Conservation (phyloP, 2,329 filamentous ascomycete genomes). For the Ceratocystis colombiana region DNA sequence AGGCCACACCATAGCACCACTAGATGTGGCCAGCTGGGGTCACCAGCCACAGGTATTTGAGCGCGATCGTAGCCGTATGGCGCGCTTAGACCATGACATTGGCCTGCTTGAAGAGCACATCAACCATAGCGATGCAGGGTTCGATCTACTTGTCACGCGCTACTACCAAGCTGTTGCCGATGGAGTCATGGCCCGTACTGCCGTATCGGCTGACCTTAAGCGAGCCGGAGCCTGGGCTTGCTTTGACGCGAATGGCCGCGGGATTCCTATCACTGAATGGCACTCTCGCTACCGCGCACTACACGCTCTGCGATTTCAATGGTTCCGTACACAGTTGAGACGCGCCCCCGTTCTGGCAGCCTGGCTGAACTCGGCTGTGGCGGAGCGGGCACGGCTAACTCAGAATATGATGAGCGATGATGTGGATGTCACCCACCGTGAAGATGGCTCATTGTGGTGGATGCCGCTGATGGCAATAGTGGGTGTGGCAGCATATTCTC, state of each 20-base stretch:
- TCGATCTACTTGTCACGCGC: constrained; percentile 27
- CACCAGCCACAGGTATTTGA: constrained; percentile 11
- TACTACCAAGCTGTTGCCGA: constrained; percentile 29
- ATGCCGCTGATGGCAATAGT: constrained; percentile 19
- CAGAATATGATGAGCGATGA: constrained; percentile 5
- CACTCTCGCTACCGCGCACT: constrained; percentile 28
- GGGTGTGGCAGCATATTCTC: background rate
- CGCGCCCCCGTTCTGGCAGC: constrained; percentile 1
- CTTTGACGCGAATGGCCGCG: background rate
- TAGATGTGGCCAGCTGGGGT: constrained; percentile 9
- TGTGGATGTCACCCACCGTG: constrained; percentile 5
- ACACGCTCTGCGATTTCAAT: constrained; percentile 11
- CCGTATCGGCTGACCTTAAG: constrained; percentile 22
- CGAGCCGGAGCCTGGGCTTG: constrained; percentile 24
- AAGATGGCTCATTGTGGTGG: constrained; percentile 14
- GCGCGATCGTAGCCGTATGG: constrained; percentile 8
- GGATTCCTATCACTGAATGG: constrained; percentile 25
- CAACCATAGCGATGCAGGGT: constrained; percentile 28
- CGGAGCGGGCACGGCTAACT: background rate
- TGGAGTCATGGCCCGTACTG: constrained; percentile 15
- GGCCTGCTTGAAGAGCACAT: constrained; percentile 28
- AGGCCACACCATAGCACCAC: constrained; percentile 11
- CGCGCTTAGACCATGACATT: constrained; percentile 28
- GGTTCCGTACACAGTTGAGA: constrained; percentile 15
- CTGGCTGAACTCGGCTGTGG: constrained; percentile 1